phyloP scores from a whole-genome alignment of 345 rosid genomes.

The Raphanus raphanistrum region DNA sequence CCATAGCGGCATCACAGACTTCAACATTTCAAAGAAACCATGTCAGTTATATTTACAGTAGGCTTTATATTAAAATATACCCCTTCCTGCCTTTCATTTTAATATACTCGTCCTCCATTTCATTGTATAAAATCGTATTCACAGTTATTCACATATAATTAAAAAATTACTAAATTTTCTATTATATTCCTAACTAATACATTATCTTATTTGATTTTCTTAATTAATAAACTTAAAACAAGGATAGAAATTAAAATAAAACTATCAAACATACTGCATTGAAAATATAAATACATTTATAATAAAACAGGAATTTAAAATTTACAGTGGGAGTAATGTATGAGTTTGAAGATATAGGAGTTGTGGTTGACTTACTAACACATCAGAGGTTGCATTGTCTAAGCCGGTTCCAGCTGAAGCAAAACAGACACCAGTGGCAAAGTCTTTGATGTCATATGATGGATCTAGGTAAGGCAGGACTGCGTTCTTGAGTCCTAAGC shows the following conservation, averaged over 20 bases:
- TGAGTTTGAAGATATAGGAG: not conserved
- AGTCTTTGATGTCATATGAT: constrained; percentile 53
- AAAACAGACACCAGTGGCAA: constrained; percentile 79
- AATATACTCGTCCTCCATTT: too few species aligned
- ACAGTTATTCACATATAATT: too few species aligned
- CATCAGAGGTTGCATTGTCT: constrained; percentile 71
- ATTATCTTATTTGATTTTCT: too few species aligned
- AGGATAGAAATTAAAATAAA: too few species aligned
- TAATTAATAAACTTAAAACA: too few species aligned
- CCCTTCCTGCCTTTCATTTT: too few species aligned
- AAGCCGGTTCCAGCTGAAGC: constrained; percentile 94
- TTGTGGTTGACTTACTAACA: constrained; percentile 56
- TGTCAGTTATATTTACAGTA: not conserved
- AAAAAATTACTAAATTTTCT: too few species aligned
- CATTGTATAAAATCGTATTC: too few species aligned
- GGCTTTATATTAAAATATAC: not conserved
- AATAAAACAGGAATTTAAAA: too few species aligned
- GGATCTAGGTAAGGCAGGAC: constrained; percentile 93
- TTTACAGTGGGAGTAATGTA: not conserved
- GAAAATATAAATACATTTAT: too few species aligned
- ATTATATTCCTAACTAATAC: too few species aligned
- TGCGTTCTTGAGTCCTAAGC: constrained; percentile 61
- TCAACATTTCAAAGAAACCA: constrained; percentile 14
- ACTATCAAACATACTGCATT: too few species aligned
- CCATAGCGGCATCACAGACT: constrained; percentile 88